Percentiles rank a stretch among this genome's conserved stretches.
These are phyloP conservation scores for Stachybotrys elegans DNA, from an alignment of 2,329 filamentous ascomycete genomes.

Conservation along the genomic window DNA sequence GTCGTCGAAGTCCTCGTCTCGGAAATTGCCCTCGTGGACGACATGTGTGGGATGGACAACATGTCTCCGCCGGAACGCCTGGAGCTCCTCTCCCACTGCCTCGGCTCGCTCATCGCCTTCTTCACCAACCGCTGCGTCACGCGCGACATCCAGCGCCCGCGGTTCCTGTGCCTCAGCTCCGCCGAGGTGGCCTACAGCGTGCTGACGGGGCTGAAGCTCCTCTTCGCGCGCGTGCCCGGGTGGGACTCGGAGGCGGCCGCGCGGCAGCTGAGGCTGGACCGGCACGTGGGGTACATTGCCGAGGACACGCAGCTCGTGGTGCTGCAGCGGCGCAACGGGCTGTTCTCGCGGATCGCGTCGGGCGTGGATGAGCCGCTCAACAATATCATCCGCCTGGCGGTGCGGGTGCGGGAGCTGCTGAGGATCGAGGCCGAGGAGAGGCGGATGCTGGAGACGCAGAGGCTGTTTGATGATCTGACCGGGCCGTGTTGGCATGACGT, in stretches of 20 bases:
- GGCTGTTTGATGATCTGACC: neutral
- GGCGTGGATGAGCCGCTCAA: too few relatives aligned
- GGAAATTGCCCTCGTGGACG: conserved; percentile 39
- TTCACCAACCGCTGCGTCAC: conserved; percentile 29
- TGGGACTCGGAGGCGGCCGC: conserved; percentile 37
- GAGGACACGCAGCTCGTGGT: conserved; percentile 14
- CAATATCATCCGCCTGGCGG: neutral
- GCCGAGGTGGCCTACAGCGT: conserved; percentile 44
- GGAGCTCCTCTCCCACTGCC: conserved; percentile 40
- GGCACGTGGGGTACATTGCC: conserved; percentile 8
- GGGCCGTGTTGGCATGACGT: neutral
- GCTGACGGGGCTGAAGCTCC: conserved; percentile 41
- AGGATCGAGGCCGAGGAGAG: conserved; percentile 12
- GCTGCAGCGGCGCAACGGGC: neutral
- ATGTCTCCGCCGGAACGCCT: conserved; percentile 34
- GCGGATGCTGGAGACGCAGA: neutral
- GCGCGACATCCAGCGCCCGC: conserved; percentile 28
- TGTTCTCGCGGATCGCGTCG: neutral
- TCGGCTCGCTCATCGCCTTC: conserved; percentile 33
- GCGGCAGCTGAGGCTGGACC: conserved; percentile 26
- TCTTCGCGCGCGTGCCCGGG: conserved; percentile 37
- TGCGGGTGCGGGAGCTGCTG: neutral
- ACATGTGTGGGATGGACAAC: conserved; percentile 20
- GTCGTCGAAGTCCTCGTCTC: conserved; percentile 43
- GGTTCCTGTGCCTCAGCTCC: conserved; percentile 36